Base-by-base conservation (phyloP, 805 yeast genomes). In the Monosporozyma unispora region DNA sequence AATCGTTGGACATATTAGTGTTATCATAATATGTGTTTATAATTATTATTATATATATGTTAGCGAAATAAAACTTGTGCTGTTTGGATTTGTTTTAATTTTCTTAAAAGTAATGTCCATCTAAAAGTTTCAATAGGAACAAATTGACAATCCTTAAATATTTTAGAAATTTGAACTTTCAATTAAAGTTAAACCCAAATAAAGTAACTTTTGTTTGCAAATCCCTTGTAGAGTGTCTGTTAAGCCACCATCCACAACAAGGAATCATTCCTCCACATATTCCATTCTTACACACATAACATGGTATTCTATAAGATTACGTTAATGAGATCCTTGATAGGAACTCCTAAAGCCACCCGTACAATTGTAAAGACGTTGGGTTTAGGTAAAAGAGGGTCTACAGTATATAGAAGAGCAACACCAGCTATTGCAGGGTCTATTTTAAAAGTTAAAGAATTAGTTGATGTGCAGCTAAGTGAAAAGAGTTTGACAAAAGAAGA, bases 401-500 rank as follows among this genome's bases (percentile, higher is more conserved):
- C 82, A 1, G 82, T 80, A 2, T 90, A 84, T 68, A 90, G 81
- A 59, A 69, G 70, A 44, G 87, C 86, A 3, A 75, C 84, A 11
- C 89, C 95, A 14, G 78, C 83, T 31, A 78, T 83, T 52, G 96
- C 98, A 3, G 96, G 96, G 66, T 81, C 82, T 72, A 75, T 91
- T 50, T 79, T 87, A 29, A 73, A 76, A 51, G 87, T 91, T 44
- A 91, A 91, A 67, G 97, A 91, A 66, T 72, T 91, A 50, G 90
- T 91, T 8, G 78, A 78, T 45, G 93, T 91, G 27, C 91, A 88
- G 57, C 70, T 88, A 35, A 80, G 84, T 10, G 82, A 80, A 42
- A 68, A 72, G 27, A 70, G 70, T 18, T 67, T 80, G 57, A 67
- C 80, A 1, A 75, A 73, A 48, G 65, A 68, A 16, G 75, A 85